Percentiles rank a stretch among this genome's conserved stretches.
Conservation (phyloP, 2,329 filamentous ascomycete genomes). For the Trichoderma koningii region DNA sequence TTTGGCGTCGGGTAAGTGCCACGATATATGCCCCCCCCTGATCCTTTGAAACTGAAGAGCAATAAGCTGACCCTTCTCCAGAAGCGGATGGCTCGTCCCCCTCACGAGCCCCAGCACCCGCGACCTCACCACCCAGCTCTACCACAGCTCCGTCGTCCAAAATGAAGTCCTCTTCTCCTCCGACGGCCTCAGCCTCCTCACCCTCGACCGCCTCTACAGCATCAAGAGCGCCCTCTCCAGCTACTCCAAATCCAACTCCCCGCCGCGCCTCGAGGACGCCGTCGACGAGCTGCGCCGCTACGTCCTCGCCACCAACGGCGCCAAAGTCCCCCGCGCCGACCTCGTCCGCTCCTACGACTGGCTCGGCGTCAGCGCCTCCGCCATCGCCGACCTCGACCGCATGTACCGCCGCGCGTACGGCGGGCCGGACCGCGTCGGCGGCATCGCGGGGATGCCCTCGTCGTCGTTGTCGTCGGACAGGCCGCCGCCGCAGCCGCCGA, state of each 20-base stretch:
- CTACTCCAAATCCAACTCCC: slow-evolving; percentile 52
- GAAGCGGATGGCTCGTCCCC: slow-evolving; percentile 48
- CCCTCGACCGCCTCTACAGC: slow-evolving; percentile 64
- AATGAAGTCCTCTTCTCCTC: slow-evolving; percentile 63
- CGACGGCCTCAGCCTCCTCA: slow-evolving; percentile 60
- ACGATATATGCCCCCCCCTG: not conserved
- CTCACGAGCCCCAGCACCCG: slow-evolving; percentile 47
- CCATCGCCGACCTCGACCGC: slow-evolving; percentile 55
- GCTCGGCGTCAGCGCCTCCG: slow-evolving; percentile 53
- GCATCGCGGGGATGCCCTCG: slow-evolving; percentile 45
- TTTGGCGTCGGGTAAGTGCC: slow-evolving; percentile 43
- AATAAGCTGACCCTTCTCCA: slow-evolving; percentile 32
- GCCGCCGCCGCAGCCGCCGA: not conserved
- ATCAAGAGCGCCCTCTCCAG: slow-evolving; percentile 63
- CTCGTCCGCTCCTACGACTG: slow-evolving; percentile 59
- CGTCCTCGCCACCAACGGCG: slow-evolving; percentile 55
- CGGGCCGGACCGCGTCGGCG: slow-evolving; percentile 48
- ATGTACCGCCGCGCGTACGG: slow-evolving; percentile 62
- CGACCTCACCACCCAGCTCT: slow-evolving; percentile 53
- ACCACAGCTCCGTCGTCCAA: slow-evolving; percentile 59
- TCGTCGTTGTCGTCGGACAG: not conserved
- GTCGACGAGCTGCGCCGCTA: slow-evolving; percentile 64
- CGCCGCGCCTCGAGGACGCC: slow-evolving; percentile 57
- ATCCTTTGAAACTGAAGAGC: too few relatives aligned
- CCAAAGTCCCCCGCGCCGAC: slow-evolving; percentile 52